These are phyloP conservation scores for Dissoconium aciculare DNA, from an alignment of 2,329 filamentous ascomycete species.

Conservation along the genomic window DNA sequence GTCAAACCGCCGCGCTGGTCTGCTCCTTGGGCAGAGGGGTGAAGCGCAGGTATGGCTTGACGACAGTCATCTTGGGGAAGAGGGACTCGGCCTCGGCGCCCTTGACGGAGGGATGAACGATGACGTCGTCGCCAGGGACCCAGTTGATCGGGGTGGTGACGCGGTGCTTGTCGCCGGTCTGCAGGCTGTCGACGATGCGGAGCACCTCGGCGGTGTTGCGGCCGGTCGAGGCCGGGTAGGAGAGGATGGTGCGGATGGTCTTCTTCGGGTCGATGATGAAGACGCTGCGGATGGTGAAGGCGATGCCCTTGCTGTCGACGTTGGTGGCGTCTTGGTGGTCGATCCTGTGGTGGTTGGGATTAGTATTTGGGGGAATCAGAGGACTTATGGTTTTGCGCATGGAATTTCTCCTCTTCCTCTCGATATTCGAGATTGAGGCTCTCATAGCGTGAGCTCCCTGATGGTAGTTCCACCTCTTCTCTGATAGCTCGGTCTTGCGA, in stretches of 20 bases:
- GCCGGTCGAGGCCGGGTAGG: conserved; percentile 48
- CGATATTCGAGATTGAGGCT: not conserved
- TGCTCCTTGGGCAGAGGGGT: conserved; percentile 45
- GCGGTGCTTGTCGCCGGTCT: conserved; percentile 44
- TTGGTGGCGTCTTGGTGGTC: conserved; percentile 44
- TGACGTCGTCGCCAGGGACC: conserved; percentile 44
- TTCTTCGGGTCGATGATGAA: conserved; percentile 52
- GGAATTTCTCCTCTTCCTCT: conserved; percentile 2
- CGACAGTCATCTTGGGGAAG: conserved; percentile 45
- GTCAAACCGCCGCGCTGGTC: conserved; percentile 34
- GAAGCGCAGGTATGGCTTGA: conserved; percentile 48
- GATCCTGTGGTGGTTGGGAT: conserved; percentile 29
- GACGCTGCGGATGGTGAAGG: conserved; percentile 50
- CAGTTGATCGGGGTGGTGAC: conserved; percentile 50
- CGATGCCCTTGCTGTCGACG: conserved; percentile 41
- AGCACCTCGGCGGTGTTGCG: conserved; percentile 40
- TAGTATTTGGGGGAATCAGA: no score
- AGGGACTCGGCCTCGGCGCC: conserved; percentile 44
- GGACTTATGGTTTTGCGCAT: conserved; percentile 4
- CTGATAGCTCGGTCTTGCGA: not conserved
- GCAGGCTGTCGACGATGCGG: conserved; percentile 37
- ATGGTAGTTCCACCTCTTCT: not conserved
- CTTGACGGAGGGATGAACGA: conserved; percentile 44
- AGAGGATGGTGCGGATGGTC: conserved; percentile 45
- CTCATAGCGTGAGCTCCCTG: not conserved